Percentiles rank a stretch among this genome's conserved stretches.
Evolutionary conservation across 2,329 filamentous ascomycete species (phyloP).

Genomic region (Alternaria gaisen): DNA sequence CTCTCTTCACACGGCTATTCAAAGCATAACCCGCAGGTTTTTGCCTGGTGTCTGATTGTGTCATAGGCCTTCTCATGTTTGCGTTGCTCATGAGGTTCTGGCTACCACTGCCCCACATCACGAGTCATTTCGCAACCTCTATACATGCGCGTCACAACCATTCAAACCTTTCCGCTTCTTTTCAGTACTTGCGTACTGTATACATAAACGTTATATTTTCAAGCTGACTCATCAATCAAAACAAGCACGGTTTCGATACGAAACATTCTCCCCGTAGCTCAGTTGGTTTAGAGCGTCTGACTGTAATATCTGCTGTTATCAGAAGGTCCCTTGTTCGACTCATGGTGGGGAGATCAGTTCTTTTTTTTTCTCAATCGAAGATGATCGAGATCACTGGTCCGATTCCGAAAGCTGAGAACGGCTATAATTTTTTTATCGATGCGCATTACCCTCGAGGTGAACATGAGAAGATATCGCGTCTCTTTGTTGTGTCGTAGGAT

Average conservation of each 20-base stretch:
- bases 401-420: constrained; percentile 41
- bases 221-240: constrained; percentile 10
- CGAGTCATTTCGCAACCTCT: neutral
- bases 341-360: neutral
- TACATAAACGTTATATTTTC: too few relatives aligned
- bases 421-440: constrained; percentile 9
- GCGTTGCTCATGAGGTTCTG: neutral
- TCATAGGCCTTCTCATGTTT: neutral
- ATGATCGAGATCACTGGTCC: too few relatives aligned
- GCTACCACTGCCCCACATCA: neutral
- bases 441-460: neutral
- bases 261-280: neutral
- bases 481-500: neutral
- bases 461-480: neutral
- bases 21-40: neutral
- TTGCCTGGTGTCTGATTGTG: neutral
- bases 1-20: too few relatives aligned
- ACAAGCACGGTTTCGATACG: constrained; percentile 20
- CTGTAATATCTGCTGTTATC: constrained; percentile 48
- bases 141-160: too few relatives aligned
- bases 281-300: constrained; percentile 33
- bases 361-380: neutral
- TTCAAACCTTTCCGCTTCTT: too few relatives aligned
- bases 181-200: too few relatives aligned
- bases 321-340: constrained; percentile 45